Evolutionary conservation across 768 basidiomycete genomes (phyloP), one percentile per base, ranked within the genome.

Genomic region (Mycena albidolilacea): DNA sequence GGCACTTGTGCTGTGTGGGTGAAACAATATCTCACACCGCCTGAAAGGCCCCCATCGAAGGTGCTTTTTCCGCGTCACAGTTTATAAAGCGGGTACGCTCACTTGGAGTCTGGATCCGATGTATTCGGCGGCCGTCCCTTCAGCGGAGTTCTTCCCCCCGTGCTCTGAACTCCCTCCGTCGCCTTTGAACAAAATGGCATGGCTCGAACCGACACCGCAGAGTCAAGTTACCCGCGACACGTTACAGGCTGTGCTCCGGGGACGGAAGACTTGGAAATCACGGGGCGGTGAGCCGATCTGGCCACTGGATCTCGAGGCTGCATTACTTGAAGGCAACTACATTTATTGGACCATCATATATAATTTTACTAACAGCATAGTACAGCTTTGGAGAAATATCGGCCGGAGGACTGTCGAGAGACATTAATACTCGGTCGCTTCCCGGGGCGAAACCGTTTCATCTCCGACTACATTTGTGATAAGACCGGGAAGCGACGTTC

Each of bases 231-330:
- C 87, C 1, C 84, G 85, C 43, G 90, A 91, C 67, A 90, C 91
- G 70, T 88, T 92, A 80, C 86, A 90, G 78, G 88, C 89, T 58
- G 90, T 94, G 70, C 87, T 92, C 74, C 89, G 86, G 72, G 87
- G 87, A 52, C 88, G 93, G 70, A 93, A 93, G 81, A 91, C 87
- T 77, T 94, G 92, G 91, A 93, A 93, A 78, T 80, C 90, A 43
- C 88, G 89, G 77, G 92, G 92, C 60, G 89, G 90, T 37, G 93
- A 94, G 78, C 87, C 91, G 8, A 92, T 94, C 35, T 94, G 93
- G 93, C 93, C 93, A 58, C 91, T 91, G 17, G 88, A 91, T 75
- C 89, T 95, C 64, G 93, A 95, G 84, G 92, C 90, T 39, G 91
- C 91, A 48, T 85, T 94, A 76, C 87, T 95, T 54, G 91, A 93